Base-by-base conservation (phyloP, 257 asterid genomes). In the Gentiana dahurica region DNA sequence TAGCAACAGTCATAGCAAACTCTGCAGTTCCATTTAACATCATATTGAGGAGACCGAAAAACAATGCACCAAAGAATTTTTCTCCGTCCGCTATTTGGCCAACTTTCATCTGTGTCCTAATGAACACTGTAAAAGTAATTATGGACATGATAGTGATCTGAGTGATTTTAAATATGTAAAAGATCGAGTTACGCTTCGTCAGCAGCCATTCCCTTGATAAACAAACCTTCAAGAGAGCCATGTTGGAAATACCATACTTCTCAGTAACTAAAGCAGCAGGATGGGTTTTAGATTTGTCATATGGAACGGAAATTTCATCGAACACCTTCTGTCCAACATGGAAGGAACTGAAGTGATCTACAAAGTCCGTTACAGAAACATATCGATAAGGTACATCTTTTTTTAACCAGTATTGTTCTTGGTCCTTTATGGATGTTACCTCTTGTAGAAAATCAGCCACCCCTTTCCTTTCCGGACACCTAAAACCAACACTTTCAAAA, bases 381-480 rank as follows among this genome's bases (percentile, higher is more conserved):
- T 59, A 83, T 38, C 65, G 66, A 57, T 87, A 91, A 55, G 94
- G 83, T 54, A 81, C 89, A 32, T 79, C 52, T 58, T 81, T 85
- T 59, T 71, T 77, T 75, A 38, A 81, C 98, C 98, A 91, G 77
- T 87, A 91, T 46, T 91, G 96, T 53, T 78, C 86, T 74, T 91
- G 98, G 51, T 91, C 98, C 66, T 91, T 91, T 34, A 64, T 3
- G 13, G 98, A 91, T 46, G 96, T 91, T 35, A 91, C 96, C 75
- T 91, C 98, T 73, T 92, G 98, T 44, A 92, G 74, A 66, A 92
- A 92, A 65, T 92, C 98, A 1, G 98, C 97, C 33, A 80, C 83
- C 10, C 95, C 98, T 70, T 87, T 88, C 73, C 98, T 85, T 32
- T 88, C 90, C 0, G 98, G 98, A 69, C 98, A 88, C 64, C 73